These are phyloP conservation scores for Actinomucor elegans DNA, from an alignment of 371 early-diverging fungal genomes.

Conservation along the genomic window DNA sequence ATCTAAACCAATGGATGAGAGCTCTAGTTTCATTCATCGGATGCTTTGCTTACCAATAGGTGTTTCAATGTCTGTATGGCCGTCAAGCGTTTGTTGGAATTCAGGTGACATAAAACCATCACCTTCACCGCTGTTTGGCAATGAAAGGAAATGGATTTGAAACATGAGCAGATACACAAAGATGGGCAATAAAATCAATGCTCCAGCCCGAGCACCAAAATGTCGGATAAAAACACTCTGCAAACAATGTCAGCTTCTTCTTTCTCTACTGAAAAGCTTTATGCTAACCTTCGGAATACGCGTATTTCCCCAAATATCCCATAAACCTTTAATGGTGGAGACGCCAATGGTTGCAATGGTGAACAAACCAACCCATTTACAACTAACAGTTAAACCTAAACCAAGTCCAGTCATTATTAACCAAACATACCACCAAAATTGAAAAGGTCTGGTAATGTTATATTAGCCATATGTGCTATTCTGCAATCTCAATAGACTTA, in stretches of 20 bases:
- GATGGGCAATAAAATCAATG: slow-evolving; percentile 85
- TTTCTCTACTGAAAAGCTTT: no score
- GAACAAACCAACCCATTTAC: slow-evolving; percentile 93
- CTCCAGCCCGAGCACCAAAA: slow-evolving; percentile 72
- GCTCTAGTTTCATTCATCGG: background rate
- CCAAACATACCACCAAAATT: slow-evolving; percentile 75
- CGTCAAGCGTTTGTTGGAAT: slow-evolving; percentile 88
- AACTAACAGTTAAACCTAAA: slow-evolving; percentile 62
- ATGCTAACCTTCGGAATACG: slow-evolving; percentile 54
- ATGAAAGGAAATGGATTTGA: slow-evolving; percentile 84
- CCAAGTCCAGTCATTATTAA: slow-evolving; percentile 64
- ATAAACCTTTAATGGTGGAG: slow-evolving; percentile 79
- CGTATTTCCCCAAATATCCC: slow-evolving; percentile 82
- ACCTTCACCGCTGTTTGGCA: slow-evolving; percentile 87
- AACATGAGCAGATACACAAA: slow-evolving; percentile 86
- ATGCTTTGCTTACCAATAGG: slow-evolving; percentile 35
- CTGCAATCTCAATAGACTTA: background rate
- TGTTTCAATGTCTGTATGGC: slow-evolving; percentile 66
- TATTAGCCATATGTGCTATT: no score
- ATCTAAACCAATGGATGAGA: slow-evolving; percentile 44
- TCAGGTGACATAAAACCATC: slow-evolving; percentile 93
- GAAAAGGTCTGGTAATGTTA: slow-evolving; percentile 55
- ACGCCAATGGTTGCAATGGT: slow-evolving; percentile 83
- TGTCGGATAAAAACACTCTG: slow-evolving; percentile 63
- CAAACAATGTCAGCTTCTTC: background rate